Percentiles rank a stretch among this genome's conserved stretches.
These are phyloP conservation scores for Sporothrix protearum DNA, from an alignment of 2,329 filamentous ascomycete genomes.

Conservation along the genomic window DNA sequence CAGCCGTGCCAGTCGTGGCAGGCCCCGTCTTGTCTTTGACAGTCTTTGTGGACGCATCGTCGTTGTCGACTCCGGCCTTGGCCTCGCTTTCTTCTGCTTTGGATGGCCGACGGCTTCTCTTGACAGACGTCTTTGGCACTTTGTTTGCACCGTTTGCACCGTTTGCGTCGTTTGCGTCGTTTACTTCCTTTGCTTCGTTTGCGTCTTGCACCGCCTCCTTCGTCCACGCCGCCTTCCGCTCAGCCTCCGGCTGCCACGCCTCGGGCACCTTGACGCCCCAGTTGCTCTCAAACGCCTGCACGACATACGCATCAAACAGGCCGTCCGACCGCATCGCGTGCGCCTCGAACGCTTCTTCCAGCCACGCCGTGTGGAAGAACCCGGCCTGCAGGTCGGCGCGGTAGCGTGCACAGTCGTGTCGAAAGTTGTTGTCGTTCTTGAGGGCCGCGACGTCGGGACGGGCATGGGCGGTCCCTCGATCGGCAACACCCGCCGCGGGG, in stretches of 20 bases:
- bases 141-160: constrained; percentile 20
- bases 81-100: neutral
- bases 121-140: neutral
- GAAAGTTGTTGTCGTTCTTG: constrained; percentile 43
- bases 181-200: constrained; percentile 20
- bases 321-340: constrained; percentile 48
- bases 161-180: too few relatives aligned
- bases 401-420: constrained; percentile 43
- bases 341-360: constrained; percentile 50
- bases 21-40: neutral
- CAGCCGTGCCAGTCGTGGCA: neutral
- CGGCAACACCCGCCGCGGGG: constrained; percentile 32
- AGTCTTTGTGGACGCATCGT: neutral
- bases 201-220: too few relatives aligned
- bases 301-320: constrained; percentile 48
- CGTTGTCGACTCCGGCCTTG: neutral
- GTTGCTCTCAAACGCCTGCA: constrained; percentile 44
- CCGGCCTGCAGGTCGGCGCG: constrained; percentile 46
- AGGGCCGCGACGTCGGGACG: constrained; percentile 39
- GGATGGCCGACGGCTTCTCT: neutral
- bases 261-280: constrained; percentile 46
- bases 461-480: constrained; percentile 34
- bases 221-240: constrained; percentile 20
- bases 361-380: constrained; percentile 52
- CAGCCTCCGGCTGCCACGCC: constrained; percentile 28